phyloP scores from a whole-genome alignment of 139 green algal species.

The Picochlorum sp. region DNA sequence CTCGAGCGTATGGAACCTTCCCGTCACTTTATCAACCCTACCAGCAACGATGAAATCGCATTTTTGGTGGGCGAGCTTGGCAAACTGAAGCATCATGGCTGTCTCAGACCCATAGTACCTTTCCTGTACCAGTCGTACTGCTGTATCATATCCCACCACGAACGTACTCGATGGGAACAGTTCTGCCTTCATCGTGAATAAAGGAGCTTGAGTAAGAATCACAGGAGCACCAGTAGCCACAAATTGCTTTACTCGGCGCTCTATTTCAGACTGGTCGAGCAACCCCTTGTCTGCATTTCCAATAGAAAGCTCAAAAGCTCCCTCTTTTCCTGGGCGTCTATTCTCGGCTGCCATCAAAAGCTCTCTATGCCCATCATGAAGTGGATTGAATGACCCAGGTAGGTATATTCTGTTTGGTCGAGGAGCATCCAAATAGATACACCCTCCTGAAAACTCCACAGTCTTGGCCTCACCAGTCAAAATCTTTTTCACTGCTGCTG shows the following conservation, averaged over 20 bases:
- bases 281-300: constrained; percentile 86
- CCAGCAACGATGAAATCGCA: constrained; percentile 69
- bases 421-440: constrained; percentile 52
- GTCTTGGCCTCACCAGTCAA: constrained; percentile 39
- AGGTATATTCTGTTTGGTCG: constrained; percentile 55
- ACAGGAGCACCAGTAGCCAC: constrained; percentile 40
- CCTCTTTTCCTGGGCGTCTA: constrained; percentile 14
- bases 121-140: constrained; percentile 55
- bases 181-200: constrained; percentile 70
- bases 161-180: constrained; percentile 56
- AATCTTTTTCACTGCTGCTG: constrained; percentile 24
- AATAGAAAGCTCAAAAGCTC: constrained; percentile 71
- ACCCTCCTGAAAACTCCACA: constrained; percentile 60
- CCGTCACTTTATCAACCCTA: constrained; percentile 23
- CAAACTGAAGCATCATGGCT: constrained; percentile 49
- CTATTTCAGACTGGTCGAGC: constrained; percentile 48
- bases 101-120: constrained; percentile 65
- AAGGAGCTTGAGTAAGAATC: constrained; percentile 61
- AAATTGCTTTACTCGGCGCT: constrained; percentile 68
- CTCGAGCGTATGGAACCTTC: constrained; percentile 43
- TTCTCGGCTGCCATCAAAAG: constrained; percentile 31
- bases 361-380: constrained; percentile 69
- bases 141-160: constrained; percentile 78
- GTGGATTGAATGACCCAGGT: constrained; percentile 85
- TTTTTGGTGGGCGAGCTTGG: constrained; percentile 28